Base-by-base conservation (phyloP, 116 monocot species). In the Papilionanthe hybrid region DNA sequence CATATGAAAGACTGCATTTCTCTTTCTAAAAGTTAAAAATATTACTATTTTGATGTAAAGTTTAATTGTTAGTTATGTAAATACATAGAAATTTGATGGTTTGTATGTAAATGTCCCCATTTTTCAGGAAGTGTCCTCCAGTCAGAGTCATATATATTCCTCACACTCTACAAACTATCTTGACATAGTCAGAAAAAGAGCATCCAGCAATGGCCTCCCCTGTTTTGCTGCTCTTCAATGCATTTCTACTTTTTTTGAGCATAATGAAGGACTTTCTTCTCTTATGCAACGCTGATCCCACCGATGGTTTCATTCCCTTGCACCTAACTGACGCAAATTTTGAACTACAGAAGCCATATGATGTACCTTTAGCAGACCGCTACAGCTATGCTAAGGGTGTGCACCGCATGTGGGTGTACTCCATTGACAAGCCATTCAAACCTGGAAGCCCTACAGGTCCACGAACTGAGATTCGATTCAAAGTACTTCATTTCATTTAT, bases 401-500 rank as follows among this genome's bases (percentile, higher is more conserved):
- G 7, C 85, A 29, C 27, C 58, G 28, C 9, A 8, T 85, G 67
- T 67, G 78, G 78, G 81, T 85, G 0, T 44, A 49, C 32, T 65
- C 58, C 45, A 48, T 43, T 12, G 85, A 85, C 69, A 55, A 76
- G 43, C 82, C 85, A 20, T 73, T 44, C n/a, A 43, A 73, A 73
- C 0, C 18, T 22, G 9, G 44, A 4, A 73, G 73, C 44, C 44
- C 73, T 3, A 73, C 73, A 0, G 13, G 4, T 8, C 73, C 73
- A 17, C 73, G 73, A 42, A 43, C 73, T 1, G 73, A 73, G 43
- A 44, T 73, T 44, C 73, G 73, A 9, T 44, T 73, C 73, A 43
- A 9, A 44, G 73, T 73, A 48, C 10, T 9, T 45, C 5, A 49
- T 53, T 1, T 50, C 7, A 45, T 45, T 8, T 45, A 8, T 45